Conservation (phyloP, 2,329 filamentous ascomycete genomes). For the Aspergillus niger region DNA sequence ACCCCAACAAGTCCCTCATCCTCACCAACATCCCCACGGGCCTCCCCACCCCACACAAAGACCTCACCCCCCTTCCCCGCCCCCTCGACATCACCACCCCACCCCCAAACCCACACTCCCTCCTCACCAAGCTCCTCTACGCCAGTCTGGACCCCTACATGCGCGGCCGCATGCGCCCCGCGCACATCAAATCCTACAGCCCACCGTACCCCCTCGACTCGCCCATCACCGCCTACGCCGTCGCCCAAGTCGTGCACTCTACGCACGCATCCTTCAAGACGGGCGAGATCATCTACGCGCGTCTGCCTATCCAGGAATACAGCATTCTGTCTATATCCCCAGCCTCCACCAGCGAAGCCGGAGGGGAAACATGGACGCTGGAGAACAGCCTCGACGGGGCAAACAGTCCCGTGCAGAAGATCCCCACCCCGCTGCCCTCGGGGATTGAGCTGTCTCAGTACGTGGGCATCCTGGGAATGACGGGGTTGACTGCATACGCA, state of each 20-base stretch:
- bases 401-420: no score
- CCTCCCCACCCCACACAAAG: conserved; percentile 68
- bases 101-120: conserved; percentile 62
- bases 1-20: conserved; percentile 70
- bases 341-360: no score
- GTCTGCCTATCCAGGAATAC: conserved; percentile 68
- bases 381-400: no score
- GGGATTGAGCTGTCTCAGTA: conserved; percentile 68
- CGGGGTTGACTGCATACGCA: conserved; percentile 73
- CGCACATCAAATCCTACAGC: conserved; percentile 67
- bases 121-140: conserved; percentile 71
- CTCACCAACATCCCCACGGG: conserved; percentile 70
- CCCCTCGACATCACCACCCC: conserved; percentile 61
- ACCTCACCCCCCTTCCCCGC: conserved; percentile 67
- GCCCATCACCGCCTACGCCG: conserved; percentile 64
- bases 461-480: conserved; percentile 76
- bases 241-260: conserved; percentile 72
- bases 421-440: conserved; percentile 54
- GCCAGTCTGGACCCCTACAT: conserved; percentile 83
- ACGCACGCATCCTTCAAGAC: conserved; percentile 62
- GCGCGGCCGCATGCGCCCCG: conserved; percentile 73
- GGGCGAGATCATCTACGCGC: conserved; percentile 66
- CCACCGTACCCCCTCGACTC: conserved; percentile 62
- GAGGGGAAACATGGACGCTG: no score
- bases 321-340: conserved; percentile 47